Evolutionary conservation across 1,139 yeast species (phyloP).

Genomic region (Scheffersomyces titani): DNA sequence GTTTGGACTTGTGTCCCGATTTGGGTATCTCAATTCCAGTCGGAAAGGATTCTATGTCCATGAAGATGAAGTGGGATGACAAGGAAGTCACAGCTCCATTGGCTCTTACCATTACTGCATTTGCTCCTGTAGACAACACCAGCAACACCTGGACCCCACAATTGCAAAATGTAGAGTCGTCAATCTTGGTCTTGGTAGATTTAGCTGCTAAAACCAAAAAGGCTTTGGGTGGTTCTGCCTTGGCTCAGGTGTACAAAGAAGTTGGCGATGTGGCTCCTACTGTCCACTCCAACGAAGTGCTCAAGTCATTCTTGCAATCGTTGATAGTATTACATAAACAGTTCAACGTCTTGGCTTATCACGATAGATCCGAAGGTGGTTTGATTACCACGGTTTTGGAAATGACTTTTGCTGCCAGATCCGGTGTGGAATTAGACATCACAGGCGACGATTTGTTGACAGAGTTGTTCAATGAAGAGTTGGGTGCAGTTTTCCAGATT

Average conservation of each 20-base stretch:
- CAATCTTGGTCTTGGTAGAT: conserved; percentile 78
- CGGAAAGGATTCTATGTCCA: conserved; percentile 98
- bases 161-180: conserved; percentile 51
- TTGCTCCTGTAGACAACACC: conserved; percentile 83
- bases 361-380: conserved; percentile 98
- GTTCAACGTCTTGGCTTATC: conserved; percentile 80
- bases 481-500: conserved; percentile 96
- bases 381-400: conserved; percentile 80
- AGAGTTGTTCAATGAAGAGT: conserved; percentile 85
- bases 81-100: conserved; percentile 94
- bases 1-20: conserved; percentile 91
- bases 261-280: conserved; percentile 84
- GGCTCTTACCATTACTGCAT: conserved; percentile 90
- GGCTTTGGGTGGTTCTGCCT: conserved; percentile 89
- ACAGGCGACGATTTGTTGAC: conserved; percentile 36
- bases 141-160: conserved; percentile 96
- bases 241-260: conserved; percentile 90
- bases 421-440: conserved; percentile 57
- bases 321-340: conserved; percentile 69
- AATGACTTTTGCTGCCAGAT: conserved; percentile 97
- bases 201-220: conserved; percentile 61
- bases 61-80: conserved; percentile 98
- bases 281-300: conserved; percentile 64
- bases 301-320: conserved; percentile 72
- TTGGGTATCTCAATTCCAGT: conserved; percentile 93